Percentiles rank a stretch among this genome's conserved stretches.
phyloP scores from a whole-genome alignment of 306 rosid genomes.

The Inga leiocalycina region DNA sequence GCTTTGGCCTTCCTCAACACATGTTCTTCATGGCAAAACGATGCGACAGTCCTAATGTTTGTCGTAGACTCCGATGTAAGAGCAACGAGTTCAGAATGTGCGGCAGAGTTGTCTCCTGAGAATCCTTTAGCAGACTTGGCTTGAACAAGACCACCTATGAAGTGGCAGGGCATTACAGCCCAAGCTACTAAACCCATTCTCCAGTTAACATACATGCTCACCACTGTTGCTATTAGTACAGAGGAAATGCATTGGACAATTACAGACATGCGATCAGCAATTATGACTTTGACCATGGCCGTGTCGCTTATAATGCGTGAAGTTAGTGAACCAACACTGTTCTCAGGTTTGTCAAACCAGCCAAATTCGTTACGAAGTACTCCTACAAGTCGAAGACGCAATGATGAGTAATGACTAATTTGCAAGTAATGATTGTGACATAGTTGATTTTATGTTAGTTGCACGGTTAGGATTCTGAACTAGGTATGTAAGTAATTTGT shows the following conservation, averaged over 20 bases:
- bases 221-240: slow-evolving; percentile 78
- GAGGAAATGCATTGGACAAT: slow-evolving; percentile 90
- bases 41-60: slow-evolving; percentile 83
- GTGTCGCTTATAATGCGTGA: slow-evolving; percentile 79
- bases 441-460: no score
- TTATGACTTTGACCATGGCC: slow-evolving; percentile 73
- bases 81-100: slow-evolving; percentile 71
- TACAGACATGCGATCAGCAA: slow-evolving; percentile 87
- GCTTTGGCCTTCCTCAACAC: slow-evolving; percentile 62
- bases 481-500: no score
- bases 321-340: slow-evolving; percentile 69
- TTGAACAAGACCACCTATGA: slow-evolving; percentile 92
- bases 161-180: slow-evolving; percentile 99
- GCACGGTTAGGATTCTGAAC: no score
- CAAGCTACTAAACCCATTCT: slow-evolving; percentile 92
- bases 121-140: slow-evolving; percentile 92
- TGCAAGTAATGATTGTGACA: neutral
- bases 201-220: slow-evolving; percentile 78
- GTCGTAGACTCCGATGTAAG: slow-evolving; percentile 81
- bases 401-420: neutral
- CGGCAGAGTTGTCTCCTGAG: slow-evolving; percentile 70
- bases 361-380: slow-evolving; percentile 75
- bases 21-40: slow-evolving; percentile 84
- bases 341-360: slow-evolving; percentile 90
- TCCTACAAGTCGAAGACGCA: slow-evolving; percentile 47